Base-by-base conservation (phyloP, 2,329 filamentous ascomycete species). In the Neoarthrinium moseri region DNA sequence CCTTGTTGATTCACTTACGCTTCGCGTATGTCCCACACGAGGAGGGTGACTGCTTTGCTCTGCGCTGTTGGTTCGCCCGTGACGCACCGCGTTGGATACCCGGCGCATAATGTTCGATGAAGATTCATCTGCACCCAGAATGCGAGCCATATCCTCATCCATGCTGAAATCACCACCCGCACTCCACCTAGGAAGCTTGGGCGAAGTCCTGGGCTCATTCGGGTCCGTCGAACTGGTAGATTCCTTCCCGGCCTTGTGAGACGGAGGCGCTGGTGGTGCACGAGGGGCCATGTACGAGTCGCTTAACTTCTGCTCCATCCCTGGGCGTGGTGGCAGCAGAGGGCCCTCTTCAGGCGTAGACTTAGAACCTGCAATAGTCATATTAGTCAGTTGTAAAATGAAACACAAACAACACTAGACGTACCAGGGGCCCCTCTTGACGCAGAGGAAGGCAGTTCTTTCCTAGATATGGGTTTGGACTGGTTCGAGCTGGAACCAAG, bases 101-200 rank as follows among this genome's bases (percentile, higher is more conserved):
- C 90, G 84, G 47, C 89, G 87, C 51, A 97, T 73, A 50, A 96
- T 87, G 1, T 89, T 92, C 21, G 89, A 85, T 24, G 83, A 86
- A 34, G 78, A 75, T 62, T 91, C 88, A 49, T 92, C 89, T 17
- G 82, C 84, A 32, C 84, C 87, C 49, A 96, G 75, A 47, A 96
- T 92, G 47, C 91, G 86, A 44, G 89, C 87, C 82, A 96, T 90
- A 62, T 97, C 94, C 65, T 96, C 91, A 54, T 97, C 92, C 85
- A 96, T 84, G 49, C 87, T 94, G 60, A 96, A 94, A 54, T 95
- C 91, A 45, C 85, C 89, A 43, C 89, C 89, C 34, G 81, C 78
- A 65, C 87, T 95, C 81, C 81, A 89, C 58, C 85, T 78, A 53
- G 86, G 81, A 51, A 89, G 71, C 56, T 83, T 84, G 8, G 86